These are phyloP conservation scores for Globisporangium splendens DNA, from an alignment of 352 stramenopile species.

Conservation along the genomic window DNA sequence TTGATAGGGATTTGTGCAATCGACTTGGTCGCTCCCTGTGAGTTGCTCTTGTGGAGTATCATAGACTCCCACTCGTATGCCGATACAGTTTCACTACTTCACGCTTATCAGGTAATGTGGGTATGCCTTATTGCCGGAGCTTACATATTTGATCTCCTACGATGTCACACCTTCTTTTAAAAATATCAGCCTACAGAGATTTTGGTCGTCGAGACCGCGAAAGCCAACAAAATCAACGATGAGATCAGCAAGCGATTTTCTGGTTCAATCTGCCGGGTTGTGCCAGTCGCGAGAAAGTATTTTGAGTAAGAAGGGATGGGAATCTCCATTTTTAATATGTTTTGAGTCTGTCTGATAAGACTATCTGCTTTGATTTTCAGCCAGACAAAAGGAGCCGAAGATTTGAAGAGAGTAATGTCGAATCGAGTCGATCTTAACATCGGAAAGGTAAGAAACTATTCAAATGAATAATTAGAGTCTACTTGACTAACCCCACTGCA, in stretches of 20 bases:
- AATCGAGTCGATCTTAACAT: conserved; percentile 85
- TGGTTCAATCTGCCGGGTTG: conserved; percentile 46
- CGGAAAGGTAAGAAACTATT: conserved; percentile 32
- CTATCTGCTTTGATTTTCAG: conserved; percentile 19
- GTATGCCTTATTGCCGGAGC: no score
- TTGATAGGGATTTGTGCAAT: conserved; percentile 59
- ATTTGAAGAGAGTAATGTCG: conserved; percentile 77
- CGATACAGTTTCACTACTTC: conserved; percentile 63
- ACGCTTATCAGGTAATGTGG: conserved; percentile 54
- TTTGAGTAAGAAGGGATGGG: conserved; percentile 47
- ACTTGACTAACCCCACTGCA: conserved; percentile 12
- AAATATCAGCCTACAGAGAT: conserved; percentile 72
- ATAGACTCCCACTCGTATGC: conserved; percentile 78
- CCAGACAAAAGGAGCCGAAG: conserved; percentile 80
- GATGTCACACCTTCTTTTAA: neutral
- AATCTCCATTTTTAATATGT: no score
- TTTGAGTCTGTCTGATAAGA: no score
- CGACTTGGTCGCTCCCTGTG: conserved; percentile 63
- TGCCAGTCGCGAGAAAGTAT: conserved; percentile 74
- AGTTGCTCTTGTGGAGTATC: conserved; percentile 73
- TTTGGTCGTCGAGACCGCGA: conserved; percentile 60
- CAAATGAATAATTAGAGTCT: no score
- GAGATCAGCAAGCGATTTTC: conserved; percentile 62
- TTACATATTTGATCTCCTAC: no score
- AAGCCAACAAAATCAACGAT: conserved; percentile 61